Percentiles rank a stretch among this genome's conserved stretches.
phyloP scores from a whole-genome alignment of 768 basidiomycete genomes.

The Mycena indigotica region DNA sequence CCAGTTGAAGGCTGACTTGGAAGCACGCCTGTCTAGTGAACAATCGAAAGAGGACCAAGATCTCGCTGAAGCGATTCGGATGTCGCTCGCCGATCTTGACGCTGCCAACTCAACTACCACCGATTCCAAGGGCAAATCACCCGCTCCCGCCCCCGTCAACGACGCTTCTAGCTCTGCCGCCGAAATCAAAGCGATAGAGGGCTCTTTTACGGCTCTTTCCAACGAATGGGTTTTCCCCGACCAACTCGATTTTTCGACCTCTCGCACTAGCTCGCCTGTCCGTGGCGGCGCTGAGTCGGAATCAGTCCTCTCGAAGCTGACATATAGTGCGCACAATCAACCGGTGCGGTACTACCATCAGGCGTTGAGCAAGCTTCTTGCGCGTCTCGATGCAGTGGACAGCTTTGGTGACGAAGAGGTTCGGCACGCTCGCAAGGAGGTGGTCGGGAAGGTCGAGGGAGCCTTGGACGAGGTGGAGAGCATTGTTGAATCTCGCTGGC shows the following conservation, averaged over 20 bases:
- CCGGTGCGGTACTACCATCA: slow-evolving; percentile 66
- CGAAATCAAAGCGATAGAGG: slow-evolving; percentile 43
- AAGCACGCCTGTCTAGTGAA: slow-evolving; percentile 9
- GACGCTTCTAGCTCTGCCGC: slow-evolving; percentile 39
- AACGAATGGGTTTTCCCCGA: slow-evolving; percentile 43
- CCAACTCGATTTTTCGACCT: slow-evolving; percentile 43
- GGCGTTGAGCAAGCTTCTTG: slow-evolving; percentile 56
- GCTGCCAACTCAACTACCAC: slow-evolving; percentile 11
- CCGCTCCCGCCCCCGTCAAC: slow-evolving; percentile 25
- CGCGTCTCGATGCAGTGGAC: slow-evolving; percentile 60
- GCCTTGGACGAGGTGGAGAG: slow-evolving; percentile 57
- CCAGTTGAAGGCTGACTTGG: slow-evolving; percentile 13
- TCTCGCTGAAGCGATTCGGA: slow-evolving; percentile 42
- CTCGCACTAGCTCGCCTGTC: slow-evolving; percentile 32
- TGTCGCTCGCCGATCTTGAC: slow-evolving; percentile 32
- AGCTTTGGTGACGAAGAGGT: slow-evolving; percentile 61
- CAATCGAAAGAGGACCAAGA: slow-evolving; percentile 38
- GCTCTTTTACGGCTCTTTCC: slow-evolving; percentile 40
- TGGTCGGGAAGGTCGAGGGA: slow-evolving; percentile 56
- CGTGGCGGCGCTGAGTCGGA: slow-evolving; percentile 22
- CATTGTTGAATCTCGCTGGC: slow-evolving; percentile 47
- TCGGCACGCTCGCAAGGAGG: slow-evolving; percentile 51
- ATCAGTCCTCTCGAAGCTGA: slow-evolving; percentile 41
- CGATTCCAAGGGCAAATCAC: slow-evolving; percentile 41
- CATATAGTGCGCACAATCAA: slow-evolving; percentile 60